Evolutionary conservation across 2,329 filamentous ascomycete genomes (phyloP).

Genomic region (Phoma sp.): DNA sequence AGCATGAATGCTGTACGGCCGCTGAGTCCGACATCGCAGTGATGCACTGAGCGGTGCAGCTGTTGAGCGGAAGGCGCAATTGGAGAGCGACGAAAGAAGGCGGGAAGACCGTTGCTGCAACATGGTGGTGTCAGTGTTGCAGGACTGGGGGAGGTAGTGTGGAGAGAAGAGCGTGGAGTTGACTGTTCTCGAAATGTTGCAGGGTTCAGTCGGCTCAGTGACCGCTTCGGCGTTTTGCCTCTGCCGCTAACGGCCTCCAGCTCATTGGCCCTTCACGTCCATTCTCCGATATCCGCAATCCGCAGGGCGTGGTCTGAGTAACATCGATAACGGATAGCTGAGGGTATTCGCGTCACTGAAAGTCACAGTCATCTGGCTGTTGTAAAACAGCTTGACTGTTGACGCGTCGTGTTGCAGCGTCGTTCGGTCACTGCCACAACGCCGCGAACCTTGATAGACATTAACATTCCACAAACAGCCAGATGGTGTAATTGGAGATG

Average conservation of each 20-base stretch:
- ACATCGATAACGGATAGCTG: conserved; percentile 31
- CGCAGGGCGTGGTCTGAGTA: conserved; percentile 20
- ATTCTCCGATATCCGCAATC: conserved; percentile 13
- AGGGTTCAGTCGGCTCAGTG: conserved; percentile 34
- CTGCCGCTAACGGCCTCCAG: conserved; percentile 17
- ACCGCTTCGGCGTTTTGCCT: conserved; percentile 27
- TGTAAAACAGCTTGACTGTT: too few species aligned
- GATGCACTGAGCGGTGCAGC: conserved; percentile 48
- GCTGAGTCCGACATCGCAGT: conserved; percentile 54
- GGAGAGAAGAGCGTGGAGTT: conserved; percentile 20
- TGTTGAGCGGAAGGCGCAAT: conserved; percentile 35
- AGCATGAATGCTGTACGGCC: conserved; percentile 59
- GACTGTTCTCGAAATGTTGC: conserved; percentile 28
- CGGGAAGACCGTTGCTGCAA: conserved; percentile 46
- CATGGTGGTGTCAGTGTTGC: conserved; percentile 37
- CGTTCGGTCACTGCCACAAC: too few species aligned
- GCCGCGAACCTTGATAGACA: background rate
- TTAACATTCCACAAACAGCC: background rate
- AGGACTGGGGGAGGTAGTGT: conserved; percentile 20
- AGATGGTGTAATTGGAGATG: background rate
- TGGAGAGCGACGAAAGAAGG: conserved; percentile 43
- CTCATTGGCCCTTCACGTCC: conserved; percentile 9
- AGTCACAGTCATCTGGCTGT: background rate
- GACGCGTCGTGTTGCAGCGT: too few species aligned
- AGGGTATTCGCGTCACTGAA: conserved; percentile 31